Evolutionary conservation across 2,329 filamentous ascomycete genomes (phyloP).

Genomic region (Fusarium penzigii): DNA sequence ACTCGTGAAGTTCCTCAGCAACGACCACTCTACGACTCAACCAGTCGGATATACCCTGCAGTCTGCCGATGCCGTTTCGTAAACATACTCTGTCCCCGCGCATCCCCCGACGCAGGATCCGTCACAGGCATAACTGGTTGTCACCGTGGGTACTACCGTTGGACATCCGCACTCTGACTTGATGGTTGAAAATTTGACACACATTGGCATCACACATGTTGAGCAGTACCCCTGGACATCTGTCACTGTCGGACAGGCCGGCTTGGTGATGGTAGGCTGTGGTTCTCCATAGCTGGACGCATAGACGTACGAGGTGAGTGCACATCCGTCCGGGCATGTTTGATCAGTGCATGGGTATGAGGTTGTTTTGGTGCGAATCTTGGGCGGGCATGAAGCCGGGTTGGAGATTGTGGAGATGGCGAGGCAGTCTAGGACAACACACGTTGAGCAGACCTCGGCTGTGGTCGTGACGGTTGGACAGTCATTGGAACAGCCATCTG

Average conservation of each 20-base stretch:
- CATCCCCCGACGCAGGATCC: constrained; percentile 28
- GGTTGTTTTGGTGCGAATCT: constrained; percentile 28
- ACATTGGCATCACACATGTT: constrained; percentile 35
- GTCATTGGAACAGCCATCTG: constrained; percentile 5
- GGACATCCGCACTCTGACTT: constrained; percentile 37
- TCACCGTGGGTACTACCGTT: constrained; percentile 29
- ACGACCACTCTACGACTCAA: neutral
- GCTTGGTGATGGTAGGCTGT: constrained; percentile 5
- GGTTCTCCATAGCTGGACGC: constrained; percentile 15
- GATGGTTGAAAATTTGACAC: constrained; percentile 32
- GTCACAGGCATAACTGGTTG: constrained; percentile 30
- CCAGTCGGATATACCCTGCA: constrained; percentile 12
- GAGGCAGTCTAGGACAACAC: constrained; percentile 33
- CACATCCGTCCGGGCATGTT: constrained; percentile 26
- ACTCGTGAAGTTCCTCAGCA: neutral
- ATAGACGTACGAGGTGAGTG: constrained; percentile 24
- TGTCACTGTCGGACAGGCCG: constrained; percentile 38
- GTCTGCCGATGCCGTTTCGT: constrained; percentile 21
- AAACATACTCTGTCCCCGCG: constrained; percentile 30
- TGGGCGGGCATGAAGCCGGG: constrained; percentile 30
- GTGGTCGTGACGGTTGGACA: constrained; percentile 39
- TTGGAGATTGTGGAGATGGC: constrained; percentile 33
- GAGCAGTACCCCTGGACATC: constrained; percentile 33
- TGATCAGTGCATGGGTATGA: constrained; percentile 25
- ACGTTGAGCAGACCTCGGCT: constrained; percentile 35